phyloP scores from a whole-genome alignment of 2,329 filamentous ascomycete genomes.

The Colletotrichum musae region DNA sequence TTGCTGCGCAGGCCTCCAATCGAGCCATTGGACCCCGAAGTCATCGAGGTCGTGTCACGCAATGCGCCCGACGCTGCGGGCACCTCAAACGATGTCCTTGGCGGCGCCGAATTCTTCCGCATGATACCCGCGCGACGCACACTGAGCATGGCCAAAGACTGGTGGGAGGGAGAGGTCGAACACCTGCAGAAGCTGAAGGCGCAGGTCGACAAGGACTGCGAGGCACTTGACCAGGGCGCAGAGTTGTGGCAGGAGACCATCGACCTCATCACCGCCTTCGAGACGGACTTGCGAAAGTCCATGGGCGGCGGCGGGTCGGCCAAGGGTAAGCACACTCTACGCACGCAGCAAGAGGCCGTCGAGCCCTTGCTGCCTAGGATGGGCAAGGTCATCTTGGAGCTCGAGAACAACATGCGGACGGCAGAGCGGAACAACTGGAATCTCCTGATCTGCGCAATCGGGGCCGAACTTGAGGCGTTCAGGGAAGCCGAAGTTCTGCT shows the following conservation, averaged over 20 bases:
- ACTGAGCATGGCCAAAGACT: slow-evolving; percentile 77
- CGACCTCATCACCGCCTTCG: slow-evolving; percentile 73
- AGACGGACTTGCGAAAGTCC: slow-evolving; percentile 71
- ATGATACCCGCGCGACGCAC: slow-evolving; percentile 77
- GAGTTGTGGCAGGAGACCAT: slow-evolving; percentile 76
- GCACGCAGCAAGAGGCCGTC: slow-evolving; percentile 56
- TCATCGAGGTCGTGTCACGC: slow-evolving; percentile 20
- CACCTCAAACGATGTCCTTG: slow-evolving; percentile 48
- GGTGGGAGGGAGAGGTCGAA: slow-evolving; percentile 77
- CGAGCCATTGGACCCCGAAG: slow-evolving; percentile 62
- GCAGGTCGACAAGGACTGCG: slow-evolving; percentile 72
- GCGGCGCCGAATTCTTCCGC: slow-evolving; percentile 66
- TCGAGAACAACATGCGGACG: slow-evolving; percentile 67
- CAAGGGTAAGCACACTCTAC: slow-evolving; percentile 50
- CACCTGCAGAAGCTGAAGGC: slow-evolving; percentile 68
- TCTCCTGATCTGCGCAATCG: slow-evolving; percentile 80
- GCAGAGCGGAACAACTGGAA: slow-evolving; percentile 79
- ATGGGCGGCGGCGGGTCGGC: slow-evolving; percentile 57
- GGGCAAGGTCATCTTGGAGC: slow-evolving; percentile 65
- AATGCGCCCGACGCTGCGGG: slow-evolving; percentile 43
- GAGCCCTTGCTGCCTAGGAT: slow-evolving; percentile 68
- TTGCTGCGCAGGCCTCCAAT: slow-evolving; percentile 73
- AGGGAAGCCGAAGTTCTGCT: slow-evolving; percentile 72
- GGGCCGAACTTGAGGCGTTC: slow-evolving; percentile 80
- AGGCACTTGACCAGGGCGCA: slow-evolving; percentile 77